Conservation (phyloP, 192 early-diverging fungal genomes). For the Blastocladiella britannica region DNA sequence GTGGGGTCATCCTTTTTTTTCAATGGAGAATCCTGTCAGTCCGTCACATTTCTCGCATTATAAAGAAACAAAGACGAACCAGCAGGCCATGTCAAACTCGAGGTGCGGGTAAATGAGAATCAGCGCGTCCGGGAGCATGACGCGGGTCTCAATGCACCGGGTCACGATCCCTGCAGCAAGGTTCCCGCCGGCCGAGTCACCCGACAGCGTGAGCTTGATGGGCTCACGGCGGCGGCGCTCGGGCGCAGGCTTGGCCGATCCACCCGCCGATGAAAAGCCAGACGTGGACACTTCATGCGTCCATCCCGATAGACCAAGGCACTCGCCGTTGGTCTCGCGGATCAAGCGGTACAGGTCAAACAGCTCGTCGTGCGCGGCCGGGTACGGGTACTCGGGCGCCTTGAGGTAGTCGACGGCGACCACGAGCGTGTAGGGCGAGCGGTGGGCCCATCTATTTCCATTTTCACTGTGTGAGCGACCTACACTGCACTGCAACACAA, state of each 20-base stretch:
- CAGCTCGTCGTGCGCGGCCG: slow-evolving; percentile 71
- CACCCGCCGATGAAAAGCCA: background rate
- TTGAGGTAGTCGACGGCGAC: slow-evolving; percentile 80
- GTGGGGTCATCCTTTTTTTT: too few relatives aligned
- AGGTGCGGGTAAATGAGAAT: slow-evolving; percentile 79
- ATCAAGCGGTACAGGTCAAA: slow-evolving; percentile 67
- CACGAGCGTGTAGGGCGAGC: slow-evolving; percentile 40
- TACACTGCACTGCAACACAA: too few relatives aligned
- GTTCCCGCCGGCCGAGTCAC: slow-evolving; percentile 95
- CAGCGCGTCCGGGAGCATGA: slow-evolving; percentile 42
- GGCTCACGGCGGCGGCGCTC: slow-evolving; percentile 11
- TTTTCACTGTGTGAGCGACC: too few relatives aligned
- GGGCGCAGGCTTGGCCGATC: background rate
- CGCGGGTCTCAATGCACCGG: slow-evolving; percentile 46
- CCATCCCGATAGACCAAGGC: slow-evolving; percentile 52
- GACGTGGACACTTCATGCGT: slow-evolving; percentile 5
- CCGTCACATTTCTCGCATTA: too few relatives aligned
- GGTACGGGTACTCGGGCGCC: slow-evolving; percentile 88
- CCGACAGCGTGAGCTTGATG: slow-evolving; percentile 53
- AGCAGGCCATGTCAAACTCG: slow-evolving; percentile 76
- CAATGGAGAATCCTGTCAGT: too few relatives aligned
- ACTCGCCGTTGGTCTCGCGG: slow-evolving; percentile 48
- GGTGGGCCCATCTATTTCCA: too few relatives aligned
- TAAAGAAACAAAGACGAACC: too few relatives aligned
- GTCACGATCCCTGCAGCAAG: slow-evolving; percentile 52